Percentiles rank a stretch among this genome's conserved stretches.
Conservation (phyloP, 2,329 filamentous ascomycete genomes). For the Fonsecaea monophora region DNA sequence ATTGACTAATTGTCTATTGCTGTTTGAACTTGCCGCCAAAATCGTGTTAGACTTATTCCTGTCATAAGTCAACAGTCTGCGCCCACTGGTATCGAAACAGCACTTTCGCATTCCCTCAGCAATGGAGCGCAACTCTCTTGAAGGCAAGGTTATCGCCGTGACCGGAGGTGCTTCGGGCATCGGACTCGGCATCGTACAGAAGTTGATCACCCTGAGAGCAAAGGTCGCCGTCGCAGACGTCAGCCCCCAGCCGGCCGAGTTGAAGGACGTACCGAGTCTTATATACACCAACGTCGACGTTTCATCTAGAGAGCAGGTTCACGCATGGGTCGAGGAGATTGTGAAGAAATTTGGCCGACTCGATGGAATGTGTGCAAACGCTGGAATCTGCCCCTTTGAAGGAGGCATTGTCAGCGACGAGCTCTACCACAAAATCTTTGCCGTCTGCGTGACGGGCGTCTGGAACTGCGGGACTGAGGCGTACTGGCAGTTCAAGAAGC, state of each 20-base stretch:
- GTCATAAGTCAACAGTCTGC: not conserved
- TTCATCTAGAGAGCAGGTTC: slow-evolving; percentile 22
- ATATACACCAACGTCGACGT: slow-evolving; percentile 26
- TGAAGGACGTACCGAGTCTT: slow-evolving; percentile 10
- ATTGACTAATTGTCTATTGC: not conserved
- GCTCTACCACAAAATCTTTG: slow-evolving; percentile 19
- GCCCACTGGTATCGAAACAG: not conserved
- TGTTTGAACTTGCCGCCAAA: not conserved
- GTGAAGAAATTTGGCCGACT: slow-evolving; percentile 51
- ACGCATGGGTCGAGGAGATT: slow-evolving; percentile 44
- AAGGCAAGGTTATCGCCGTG: slow-evolving; percentile 23
- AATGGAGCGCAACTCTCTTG: slow-evolving; percentile 26
- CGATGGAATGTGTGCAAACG: slow-evolving; percentile 51
- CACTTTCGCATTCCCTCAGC: not conserved
- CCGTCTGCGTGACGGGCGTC: slow-evolving; percentile 22
- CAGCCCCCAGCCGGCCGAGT: slow-evolving; percentile 12
- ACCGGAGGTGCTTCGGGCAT: slow-evolving; percentile 26
- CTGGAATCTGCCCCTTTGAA: slow-evolving; percentile 46
- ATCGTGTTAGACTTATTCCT: not conserved
- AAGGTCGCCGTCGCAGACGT: slow-evolving; percentile 26
- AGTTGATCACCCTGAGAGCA: slow-evolving; percentile 18
- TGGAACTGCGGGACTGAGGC: slow-evolving; percentile 26
- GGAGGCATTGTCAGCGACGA: slow-evolving; percentile 23
- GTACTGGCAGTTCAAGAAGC: slow-evolving; percentile 26
- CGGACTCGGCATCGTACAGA: slow-evolving; percentile 22